Conservation (phyloP, 257 asterid genomes). For the Solanum pimpinellifolium region DNA sequence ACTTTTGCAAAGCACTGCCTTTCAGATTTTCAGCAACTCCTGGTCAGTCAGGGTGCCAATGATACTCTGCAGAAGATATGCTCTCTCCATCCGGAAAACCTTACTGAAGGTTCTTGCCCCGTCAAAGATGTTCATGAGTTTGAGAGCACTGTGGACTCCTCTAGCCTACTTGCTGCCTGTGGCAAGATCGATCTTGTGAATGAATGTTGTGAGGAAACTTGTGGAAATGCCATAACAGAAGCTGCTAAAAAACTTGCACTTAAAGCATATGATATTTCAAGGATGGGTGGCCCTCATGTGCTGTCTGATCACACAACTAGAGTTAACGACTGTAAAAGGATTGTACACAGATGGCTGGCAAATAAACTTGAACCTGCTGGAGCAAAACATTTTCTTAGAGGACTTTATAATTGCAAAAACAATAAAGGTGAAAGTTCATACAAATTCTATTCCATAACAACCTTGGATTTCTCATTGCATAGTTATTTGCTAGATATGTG, state of each 20-base stretch:
- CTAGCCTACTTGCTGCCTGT: slow-evolving; percentile 73
- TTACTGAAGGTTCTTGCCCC: slow-evolving; percentile 92
- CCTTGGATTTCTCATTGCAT: background rate
- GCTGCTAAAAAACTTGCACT: slow-evolving; percentile 76
- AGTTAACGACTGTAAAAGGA: slow-evolving; percentile 63
- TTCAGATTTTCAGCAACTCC: slow-evolving; percentile 67
- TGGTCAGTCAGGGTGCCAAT: slow-evolving; percentile 86
- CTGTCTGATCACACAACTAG: slow-evolving; percentile 58
- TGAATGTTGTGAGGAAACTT: slow-evolving; percentile 91
- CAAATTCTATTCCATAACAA: background rate
- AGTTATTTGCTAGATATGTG: background rate
- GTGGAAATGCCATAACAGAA: slow-evolving; percentile 78
- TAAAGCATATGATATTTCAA: slow-evolving; percentile 51
- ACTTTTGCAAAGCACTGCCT: slow-evolving; percentile 67
- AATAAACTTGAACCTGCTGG: slow-evolving; percentile 73
- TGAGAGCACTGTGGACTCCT: slow-evolving; percentile 59
- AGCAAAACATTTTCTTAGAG: slow-evolving; percentile 86
- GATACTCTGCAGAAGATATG: slow-evolving; percentile 58
- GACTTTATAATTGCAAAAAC: slow-evolving; percentile 79
- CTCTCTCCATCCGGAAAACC: slow-evolving; percentile 63
- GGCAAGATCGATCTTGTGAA: slow-evolving; percentile 68
- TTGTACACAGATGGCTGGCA: slow-evolving; percentile 86
- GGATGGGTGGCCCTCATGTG: slow-evolving; percentile 35
- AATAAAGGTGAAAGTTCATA: slow-evolving; percentile 59
- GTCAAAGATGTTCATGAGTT: slow-evolving; percentile 59